phyloP scores from a whole-genome alignment of 1,284 basidiomycete species.

The Omphalotus olearius region DNA sequence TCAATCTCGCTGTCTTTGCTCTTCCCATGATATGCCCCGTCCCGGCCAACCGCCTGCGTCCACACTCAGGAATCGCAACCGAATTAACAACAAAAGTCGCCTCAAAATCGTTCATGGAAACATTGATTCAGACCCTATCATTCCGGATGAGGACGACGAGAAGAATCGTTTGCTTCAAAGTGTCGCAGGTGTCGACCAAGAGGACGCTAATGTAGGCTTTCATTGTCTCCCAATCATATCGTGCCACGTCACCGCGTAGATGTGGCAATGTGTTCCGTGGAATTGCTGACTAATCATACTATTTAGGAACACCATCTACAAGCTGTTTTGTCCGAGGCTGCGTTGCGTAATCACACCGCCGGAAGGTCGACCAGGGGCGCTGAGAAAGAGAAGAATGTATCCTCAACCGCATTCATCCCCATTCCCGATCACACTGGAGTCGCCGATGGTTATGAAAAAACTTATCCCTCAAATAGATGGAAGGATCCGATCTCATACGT shows the following conservation, averaged over 20 bases:
- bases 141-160: conserved; percentile 79
- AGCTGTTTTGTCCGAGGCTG: conserved; percentile 76
- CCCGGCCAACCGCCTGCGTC: conserved; percentile 67
- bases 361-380: conserved; percentile 33
- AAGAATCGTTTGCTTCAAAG: conserved; percentile 54
- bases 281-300: conserved; percentile 54
- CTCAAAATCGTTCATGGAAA: conserved; percentile 77
- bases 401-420: conserved; percentile 77
- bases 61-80: conserved; percentile 76
- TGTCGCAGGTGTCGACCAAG: conserved; percentile 72
- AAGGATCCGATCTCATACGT: conserved; percentile 79
- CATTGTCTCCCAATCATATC: conserved; percentile 27
- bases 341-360: conserved; percentile 50
- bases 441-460: conserved; percentile 67
- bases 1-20: conserved; percentile 21
- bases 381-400: conserved; percentile 35
- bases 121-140: conserved; percentile 77
- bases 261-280: conserved; percentile 46
- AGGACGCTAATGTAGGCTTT: conserved; percentile 80
- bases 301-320: conserved; percentile 90
- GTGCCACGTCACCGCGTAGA: conserved; percentile 27
- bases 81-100: conserved; percentile 88
- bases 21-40: conserved; percentile 75
- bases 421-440: conserved; percentile 87
- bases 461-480: conserved; percentile 71